Percentiles rank a stretch among this genome's conserved stretches.
Conservation (phyloP, 2,329 filamentous ascomycete genomes). For the Aurifilum marmelostoma region DNA sequence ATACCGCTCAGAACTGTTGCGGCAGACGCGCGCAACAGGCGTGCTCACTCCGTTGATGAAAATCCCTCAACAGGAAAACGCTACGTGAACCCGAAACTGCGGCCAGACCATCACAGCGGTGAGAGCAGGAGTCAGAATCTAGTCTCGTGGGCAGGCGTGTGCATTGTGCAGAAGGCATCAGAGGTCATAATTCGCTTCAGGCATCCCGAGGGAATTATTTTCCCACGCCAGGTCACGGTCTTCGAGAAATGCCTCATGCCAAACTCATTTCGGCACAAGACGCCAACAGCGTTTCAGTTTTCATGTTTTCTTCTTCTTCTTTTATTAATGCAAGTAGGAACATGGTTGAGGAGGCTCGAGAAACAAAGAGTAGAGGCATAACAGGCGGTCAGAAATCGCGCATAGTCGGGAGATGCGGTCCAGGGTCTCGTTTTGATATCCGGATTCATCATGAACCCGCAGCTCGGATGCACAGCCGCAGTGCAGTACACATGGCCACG, state of each 20-base stretch:
- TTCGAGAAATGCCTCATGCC: too few relatives aligned
- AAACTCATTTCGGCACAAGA: too few relatives aligned
- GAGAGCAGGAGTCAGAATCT: neutral
- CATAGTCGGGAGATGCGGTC: conserved; percentile 19
- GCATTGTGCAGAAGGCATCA: neutral
- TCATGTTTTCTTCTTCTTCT: too few relatives aligned
- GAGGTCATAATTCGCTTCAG: neutral
- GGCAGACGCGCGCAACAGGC: too few relatives aligned
- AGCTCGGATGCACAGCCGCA: conserved; percentile 10
- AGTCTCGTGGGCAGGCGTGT: too few relatives aligned
- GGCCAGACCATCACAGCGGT: neutral
- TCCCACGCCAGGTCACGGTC: too few relatives aligned
- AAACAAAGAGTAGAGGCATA: conserved; percentile 23
- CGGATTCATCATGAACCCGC: conserved; percentile 13
- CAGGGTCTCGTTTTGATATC: conserved; percentile 23
- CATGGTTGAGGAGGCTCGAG: conserved; percentile 1
- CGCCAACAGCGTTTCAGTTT: too few relatives aligned
- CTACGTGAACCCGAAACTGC: neutral
- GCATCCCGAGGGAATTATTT: neutral
- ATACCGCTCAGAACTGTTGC: too few relatives aligned
- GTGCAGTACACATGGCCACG: neutral
- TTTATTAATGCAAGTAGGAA: too few relatives aligned
- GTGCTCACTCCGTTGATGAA: too few relatives aligned
- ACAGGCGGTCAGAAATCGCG: conserved; percentile 29
- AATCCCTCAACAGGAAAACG: too few relatives aligned